Base-by-base conservation (phyloP, 2,329 filamentous ascomycete genomes). In the Taxawa tesnikishii region DNA sequence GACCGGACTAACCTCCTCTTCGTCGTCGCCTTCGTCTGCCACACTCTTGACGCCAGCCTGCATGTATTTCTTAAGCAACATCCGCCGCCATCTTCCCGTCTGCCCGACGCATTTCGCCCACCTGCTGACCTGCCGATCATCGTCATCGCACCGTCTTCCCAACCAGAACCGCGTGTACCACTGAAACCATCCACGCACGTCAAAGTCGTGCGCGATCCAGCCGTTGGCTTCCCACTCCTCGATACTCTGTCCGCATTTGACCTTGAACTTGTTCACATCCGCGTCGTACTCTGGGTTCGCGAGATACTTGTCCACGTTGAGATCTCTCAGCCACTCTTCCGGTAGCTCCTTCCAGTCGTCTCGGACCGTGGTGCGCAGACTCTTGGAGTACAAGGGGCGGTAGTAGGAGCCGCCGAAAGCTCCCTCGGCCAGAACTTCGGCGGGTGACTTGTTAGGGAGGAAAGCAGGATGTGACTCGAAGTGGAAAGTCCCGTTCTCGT, bases 181-280 rank as follows among this genome's bases (percentile, higher is more conserved):
- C 43, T 71, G 67, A 41, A 70, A 70, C 67, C 66, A 73, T 5
- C 67, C 68, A 28, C 68, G 46, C 2, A 68, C 61, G 44, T 72
- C 68, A 32, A 61, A 59, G 15, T 56, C 53, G 39, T 69, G 67
- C n/a, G 55, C 53, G 29, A 72, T 70, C 68, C 67, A 73, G 0
- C 68, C 68, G 4, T 56, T 56, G 0, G 60, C 62, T 43, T 72
- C 68, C 68, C 68, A 71, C 39, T 67, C 59, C 42, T 70, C 66
- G 27, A 70, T 70, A 11, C 49, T 59, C 48, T 71, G 68, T 4
- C 68, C 68, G 40, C 65, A 68, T 3, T 58, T 41, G 3, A 68
- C 66, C 34, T 61, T 61, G 48, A 58, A 70, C 40, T 70, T 71
- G 47, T 72, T 71, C 15, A 67, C 49, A 2, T 59, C 59, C 0